Conservation (phyloP, 2,329 filamentous ascomycete genomes). For the Harringtonia aguacate region DNA sequence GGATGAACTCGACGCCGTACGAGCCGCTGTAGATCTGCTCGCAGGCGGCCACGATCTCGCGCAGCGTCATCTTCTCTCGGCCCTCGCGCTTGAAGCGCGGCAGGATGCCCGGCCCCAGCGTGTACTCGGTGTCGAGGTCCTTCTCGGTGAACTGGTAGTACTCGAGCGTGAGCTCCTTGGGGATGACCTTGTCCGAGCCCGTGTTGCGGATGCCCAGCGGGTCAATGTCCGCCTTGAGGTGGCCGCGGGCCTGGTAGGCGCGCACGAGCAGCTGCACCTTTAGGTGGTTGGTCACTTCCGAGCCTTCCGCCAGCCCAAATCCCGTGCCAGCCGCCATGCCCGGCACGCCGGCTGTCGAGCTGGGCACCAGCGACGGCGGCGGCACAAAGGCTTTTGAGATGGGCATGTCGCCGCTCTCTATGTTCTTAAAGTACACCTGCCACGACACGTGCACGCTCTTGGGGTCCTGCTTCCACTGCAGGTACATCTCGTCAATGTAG, state of each 20-base stretch:
- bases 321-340: slow-evolving; percentile 54
- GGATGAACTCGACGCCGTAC: slow-evolving; percentile 98
- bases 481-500: slow-evolving; percentile 99
- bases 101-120: slow-evolving; percentile 85
- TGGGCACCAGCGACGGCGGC: slow-evolving; percentile 81
- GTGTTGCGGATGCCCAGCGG: slow-evolving; percentile 79
- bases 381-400: slow-evolving; percentile 95
- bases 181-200: slow-evolving; percentile 76
- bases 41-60: slow-evolving; percentile 87
- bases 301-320: slow-evolving; percentile 54
- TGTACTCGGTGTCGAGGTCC: slow-evolving; percentile 87
- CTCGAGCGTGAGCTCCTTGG: slow-evolving; percentile 84
- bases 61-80: slow-evolving; percentile 90
- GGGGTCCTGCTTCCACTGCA: slow-evolving; percentile 92
- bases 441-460: slow-evolving; percentile 93
- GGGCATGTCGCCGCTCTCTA: slow-evolving; percentile 97
- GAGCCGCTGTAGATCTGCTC: slow-evolving; percentile 94
- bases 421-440: slow-evolving; percentile 99
- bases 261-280: slow-evolving; percentile 96
- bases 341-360: slow-evolving; percentile 67
- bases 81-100: slow-evolving; percentile 84
- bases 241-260: slow-evolving; percentile 94
- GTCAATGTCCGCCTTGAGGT: slow-evolving; percentile 97
- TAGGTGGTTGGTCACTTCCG: slow-evolving; percentile 88
- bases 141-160: slow-evolving; percentile 94